phyloP scores from a whole-genome alignment of 1,284 basidiomycete genomes.

The Heliocybe sulcata region DNA sequence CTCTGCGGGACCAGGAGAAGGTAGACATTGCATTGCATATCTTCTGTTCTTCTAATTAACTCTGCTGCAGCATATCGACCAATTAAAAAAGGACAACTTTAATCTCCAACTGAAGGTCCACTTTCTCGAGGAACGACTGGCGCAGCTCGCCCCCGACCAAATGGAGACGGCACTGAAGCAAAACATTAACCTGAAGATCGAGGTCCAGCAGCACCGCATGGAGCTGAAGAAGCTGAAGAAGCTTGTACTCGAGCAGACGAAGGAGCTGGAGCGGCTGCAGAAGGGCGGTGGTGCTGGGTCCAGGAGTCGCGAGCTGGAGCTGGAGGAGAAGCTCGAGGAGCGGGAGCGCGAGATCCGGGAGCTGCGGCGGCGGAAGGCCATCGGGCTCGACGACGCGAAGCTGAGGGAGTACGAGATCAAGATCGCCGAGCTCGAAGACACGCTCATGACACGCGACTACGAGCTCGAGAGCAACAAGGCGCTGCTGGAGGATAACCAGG shows the following conservation, averaged over 20 bases:
- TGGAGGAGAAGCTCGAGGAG: conserved; percentile 64
- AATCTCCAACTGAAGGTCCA: conserved; percentile 91
- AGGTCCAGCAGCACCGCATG: conserved; percentile 85
- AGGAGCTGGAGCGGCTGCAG: conserved; percentile 68
- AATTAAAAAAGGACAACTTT: conserved; percentile 93
- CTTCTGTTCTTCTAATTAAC: background rate
- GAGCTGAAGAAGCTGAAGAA: conserved; percentile 93
- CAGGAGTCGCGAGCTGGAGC: conserved; percentile 46
- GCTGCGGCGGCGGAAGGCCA: conserved; percentile 36
- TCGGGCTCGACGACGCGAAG: conserved; percentile 1
- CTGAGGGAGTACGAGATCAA: background rate
- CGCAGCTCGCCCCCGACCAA: conserved; percentile 84
- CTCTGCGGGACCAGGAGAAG: conserved; percentile 92
- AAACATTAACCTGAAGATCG: conserved; percentile 91
- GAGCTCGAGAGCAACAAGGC: conserved; percentile 60
- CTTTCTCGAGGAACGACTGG: conserved; percentile 87
- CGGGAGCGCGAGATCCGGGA: conserved; percentile 63
- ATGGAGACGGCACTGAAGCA: conserved; percentile 89
- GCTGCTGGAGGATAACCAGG: conserved; percentile 70
- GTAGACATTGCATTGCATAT: conserved; percentile 31
- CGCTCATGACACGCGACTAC: conserved; percentile 48
- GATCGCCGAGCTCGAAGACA: conserved; percentile 3
- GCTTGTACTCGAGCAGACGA: conserved; percentile 77
- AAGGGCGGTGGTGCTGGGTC: conserved; percentile 34
- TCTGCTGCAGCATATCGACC: conserved; percentile 74